Conservation (phyloP, 2,329 filamentous ascomycete species). For the Colletotrichum euphorbiae region DNA sequence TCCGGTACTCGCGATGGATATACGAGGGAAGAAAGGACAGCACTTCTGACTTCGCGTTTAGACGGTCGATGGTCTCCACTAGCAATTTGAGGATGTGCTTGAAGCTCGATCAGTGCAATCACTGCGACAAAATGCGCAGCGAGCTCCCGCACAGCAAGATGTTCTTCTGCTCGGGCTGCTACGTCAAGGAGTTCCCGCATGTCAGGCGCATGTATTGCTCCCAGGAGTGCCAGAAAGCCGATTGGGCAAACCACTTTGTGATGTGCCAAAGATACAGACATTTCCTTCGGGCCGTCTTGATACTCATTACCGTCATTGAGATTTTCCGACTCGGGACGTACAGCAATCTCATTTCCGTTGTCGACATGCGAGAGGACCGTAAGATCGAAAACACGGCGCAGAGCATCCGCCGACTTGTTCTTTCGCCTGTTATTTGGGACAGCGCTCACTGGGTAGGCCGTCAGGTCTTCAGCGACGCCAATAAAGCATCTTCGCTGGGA, state of each 20-base stretch:
- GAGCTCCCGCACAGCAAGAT: background rate
- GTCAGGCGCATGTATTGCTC: slow-evolving; percentile 33
- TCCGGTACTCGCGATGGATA: slow-evolving; percentile 32
- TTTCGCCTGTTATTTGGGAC: no score
- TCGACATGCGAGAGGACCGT: background rate
- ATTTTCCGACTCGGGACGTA: slow-evolving; percentile 30
- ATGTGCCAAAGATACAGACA: slow-evolving; percentile 24
- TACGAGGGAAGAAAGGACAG: slow-evolving; percentile 27
- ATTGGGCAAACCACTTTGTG: slow-evolving; percentile 31
- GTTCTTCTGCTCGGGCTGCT: slow-evolving; percentile 32
- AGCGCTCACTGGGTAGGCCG: no score
- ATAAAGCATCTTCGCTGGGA: no score
- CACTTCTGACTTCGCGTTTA: background rate
- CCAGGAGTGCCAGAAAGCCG: slow-evolving; percentile 23
- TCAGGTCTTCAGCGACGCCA: no score
- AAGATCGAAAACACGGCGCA: no score
- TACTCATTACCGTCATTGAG: slow-evolving; percentile 17
- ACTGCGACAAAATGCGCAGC: background rate
- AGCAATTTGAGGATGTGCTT: background rate
- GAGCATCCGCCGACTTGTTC: no score
- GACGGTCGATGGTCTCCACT: background rate
- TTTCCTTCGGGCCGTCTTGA: slow-evolving; percentile 33
- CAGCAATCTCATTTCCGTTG: slow-evolving; percentile 5
- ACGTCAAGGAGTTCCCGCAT: slow-evolving; percentile 3
- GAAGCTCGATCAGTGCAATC: slow-evolving; percentile 2